Evolutionary conservation across 768 basidiomycete genomes (phyloP).

Genomic region (Suillus brevipes): DNA sequence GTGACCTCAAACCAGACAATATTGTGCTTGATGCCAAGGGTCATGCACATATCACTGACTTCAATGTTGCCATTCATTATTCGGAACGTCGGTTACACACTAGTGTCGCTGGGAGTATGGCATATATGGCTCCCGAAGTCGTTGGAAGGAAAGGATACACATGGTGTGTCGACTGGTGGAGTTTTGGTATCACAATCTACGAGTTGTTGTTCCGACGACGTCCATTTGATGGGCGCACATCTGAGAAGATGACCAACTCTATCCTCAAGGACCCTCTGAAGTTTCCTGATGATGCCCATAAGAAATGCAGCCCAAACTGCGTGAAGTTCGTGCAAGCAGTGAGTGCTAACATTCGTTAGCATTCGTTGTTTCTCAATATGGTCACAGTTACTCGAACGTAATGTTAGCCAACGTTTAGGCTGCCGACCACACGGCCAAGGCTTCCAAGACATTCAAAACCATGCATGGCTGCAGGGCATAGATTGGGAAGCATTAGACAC

Average conservation of each 20-base stretch:
- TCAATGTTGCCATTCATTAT: conserved; percentile 98
- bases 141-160: conserved; percentile 89
- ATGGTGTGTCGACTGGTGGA: conserved; percentile 96
- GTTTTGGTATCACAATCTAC: conserved; percentile 85
- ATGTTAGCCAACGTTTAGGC: conserved; percentile 75
- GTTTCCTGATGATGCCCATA: conserved; percentile 70
- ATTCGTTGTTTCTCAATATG: not conserved
- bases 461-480: conserved; percentile 82
- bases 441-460: conserved; percentile 73
- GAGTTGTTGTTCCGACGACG: conserved; percentile 83
- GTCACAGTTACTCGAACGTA: conserved; percentile 79
- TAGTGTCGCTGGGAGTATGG: conserved; percentile 97
- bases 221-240: conserved; percentile 88
- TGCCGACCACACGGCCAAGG: conserved; percentile 71
- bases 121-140: conserved; percentile 99
- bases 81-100: conserved; percentile 86
- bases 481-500: conserved; percentile 79
- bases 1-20: conserved; percentile 97
- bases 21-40: conserved; percentile 91
- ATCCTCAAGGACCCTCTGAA: conserved; percentile 78
- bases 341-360: conserved; percentile 27
- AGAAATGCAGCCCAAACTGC: conserved; percentile 65
- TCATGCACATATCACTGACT: conserved; percentile 96
- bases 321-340: conserved; percentile 69
- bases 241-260: conserved; percentile 84